Base-by-base conservation (phyloP, 805 yeast genomes). In the Teunomyces atbi region DNA sequence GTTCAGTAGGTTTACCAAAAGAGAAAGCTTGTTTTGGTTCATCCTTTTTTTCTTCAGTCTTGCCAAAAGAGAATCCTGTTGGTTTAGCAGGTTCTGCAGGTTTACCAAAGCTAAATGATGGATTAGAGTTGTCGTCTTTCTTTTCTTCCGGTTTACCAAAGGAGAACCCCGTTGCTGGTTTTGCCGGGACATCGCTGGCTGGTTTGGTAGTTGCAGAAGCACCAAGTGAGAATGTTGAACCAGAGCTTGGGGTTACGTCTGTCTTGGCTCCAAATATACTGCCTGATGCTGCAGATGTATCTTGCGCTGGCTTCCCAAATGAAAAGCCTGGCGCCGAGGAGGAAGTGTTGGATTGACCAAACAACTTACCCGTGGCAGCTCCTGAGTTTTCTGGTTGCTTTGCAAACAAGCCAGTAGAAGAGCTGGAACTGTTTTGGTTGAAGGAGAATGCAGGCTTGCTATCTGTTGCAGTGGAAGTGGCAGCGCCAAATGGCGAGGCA, bases 41-140 rank as follows among this genome's bases (percentile, higher is more conserved):
- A 45, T 45, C 63, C 40, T 44, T 57, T 44, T 46, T 57, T 30
- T 52, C 64, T 12, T 54, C 65, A 16, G 58, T 54, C 8, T 52
- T 45, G 12, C 52, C 55, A n/a, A 54, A 53, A 2, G 59, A 48
- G 35, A 57, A 51, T 16, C 50, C 41, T 6, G 48, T 12, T 3
- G 50, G 45, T 12, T 33, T 42, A 11, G 26, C 45, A 5, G 34
- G 35, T 5, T 41, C 35, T 12, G 37, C 38, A 3, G 45, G 45
- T n/a, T 19, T 19, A 19, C 51, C 51, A 19, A 50, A 47, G 3
- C 36, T 29, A 11, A 44, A 44, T 6, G 47, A 44, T 3, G 52
- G 20, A 6, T 51, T 44, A n/a, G 53, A 21, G 15, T 20, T 37
- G 6, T 28, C 42, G 8, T 41, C 46, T 15, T 19, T 42, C 33